Base-by-base conservation (phyloP, 345 rosid species). In the Toxicodendron radicans region DNA sequence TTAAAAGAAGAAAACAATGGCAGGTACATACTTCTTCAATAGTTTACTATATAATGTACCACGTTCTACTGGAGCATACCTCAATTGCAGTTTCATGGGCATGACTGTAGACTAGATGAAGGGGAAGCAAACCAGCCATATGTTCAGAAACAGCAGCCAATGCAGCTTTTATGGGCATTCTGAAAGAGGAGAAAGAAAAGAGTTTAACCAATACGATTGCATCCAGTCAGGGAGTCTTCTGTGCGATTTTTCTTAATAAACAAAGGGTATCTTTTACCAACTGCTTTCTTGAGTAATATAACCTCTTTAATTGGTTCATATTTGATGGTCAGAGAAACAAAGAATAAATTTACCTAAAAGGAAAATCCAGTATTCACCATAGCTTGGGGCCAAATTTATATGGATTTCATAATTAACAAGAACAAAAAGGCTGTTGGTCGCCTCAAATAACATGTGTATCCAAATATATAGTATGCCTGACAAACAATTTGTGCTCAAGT, bases 91-190 rank as follows among this genome's bases (percentile, higher is more conserved):
- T 87, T 86, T 88, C 95, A 86, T 95, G 97, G 77, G 97, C 98
- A 68, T 88, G 93, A 82, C 97, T 95, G 87, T 95, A 90, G 83
- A 86, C 92, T 78, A 93, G 87, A 85, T 95, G 98, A 80, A 90
- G 97, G 73, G 99, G 98, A 77, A 95, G 95, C 77, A 95, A 84
- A 78, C 99, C 99, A 64, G 99, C 97, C 75, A 93, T 70, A 87
- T 93, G 97, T 83, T 91, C 97, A 60, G 99, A 87, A 76, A 91
- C 95, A 76, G 95, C 89, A 81, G 98, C 94, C 78, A 95, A 68
- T 58, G 92, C 97, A 73, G 99, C 92, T 84, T 91, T 95, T 75
- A 90, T 76, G 13, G 98, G 98, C 83, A 82, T 86, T 92, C 99
- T 95, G 82, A 35, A 72, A 11, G 16, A 56, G 33, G 14, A 64